Evolutionary conservation across 2,329 filamentous ascomycete species (phyloP), one percentile per base, ranked within the genome.

Genomic region (Monosporascus sp.): DNA sequence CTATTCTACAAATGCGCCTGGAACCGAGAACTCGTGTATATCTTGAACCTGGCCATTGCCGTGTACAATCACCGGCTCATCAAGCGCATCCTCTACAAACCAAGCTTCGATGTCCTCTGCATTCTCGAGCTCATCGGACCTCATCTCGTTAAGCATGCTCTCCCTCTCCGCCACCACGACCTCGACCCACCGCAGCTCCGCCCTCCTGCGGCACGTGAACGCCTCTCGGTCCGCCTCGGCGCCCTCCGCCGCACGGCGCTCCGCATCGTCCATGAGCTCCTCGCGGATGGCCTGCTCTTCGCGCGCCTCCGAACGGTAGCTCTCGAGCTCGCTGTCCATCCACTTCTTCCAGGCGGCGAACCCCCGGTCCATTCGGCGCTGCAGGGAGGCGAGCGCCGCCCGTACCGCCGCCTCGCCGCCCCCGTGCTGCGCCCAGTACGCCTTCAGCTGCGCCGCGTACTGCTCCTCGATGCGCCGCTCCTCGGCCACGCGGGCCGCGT

Each of bases 151-250:
- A 47, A 83, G 64, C 57, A 80, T 61, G 38, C 64, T 67, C 31
- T 60, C 62, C 11, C 78, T 70, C 63, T 80, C 79, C 6, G 70
- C 62, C 5, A 74, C 57, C 3, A 80, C 73, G 43, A 72, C 69
- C 37, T 68, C 65, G 24, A 75, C 63, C 80, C 80, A 83, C 52
- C 65, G 69, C 53, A 69, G 64, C 67, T 82, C 78, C 0, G 75
- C 77, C 7, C 58, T 59, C 48, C 70, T 70, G 31, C 67, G 69
- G 49, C 59, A 66, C 39, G 57, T 54, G 24, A 72, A 62, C 17
- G 70, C 71, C 17, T 58, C 60, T 48, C 66, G 64, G 45, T 65
- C 65, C 18, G 66, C 64, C 2, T 64, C 60, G 11, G 62, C 50
- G 2, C 37, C 55, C 9, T 62, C 66, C 17, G 61, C 57, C 24